Evolutionary conservation across 306 rosid genomes (phyloP), one percentile per base, ranked within the genome.

Genomic region (Carpinus fangiana): DNA sequence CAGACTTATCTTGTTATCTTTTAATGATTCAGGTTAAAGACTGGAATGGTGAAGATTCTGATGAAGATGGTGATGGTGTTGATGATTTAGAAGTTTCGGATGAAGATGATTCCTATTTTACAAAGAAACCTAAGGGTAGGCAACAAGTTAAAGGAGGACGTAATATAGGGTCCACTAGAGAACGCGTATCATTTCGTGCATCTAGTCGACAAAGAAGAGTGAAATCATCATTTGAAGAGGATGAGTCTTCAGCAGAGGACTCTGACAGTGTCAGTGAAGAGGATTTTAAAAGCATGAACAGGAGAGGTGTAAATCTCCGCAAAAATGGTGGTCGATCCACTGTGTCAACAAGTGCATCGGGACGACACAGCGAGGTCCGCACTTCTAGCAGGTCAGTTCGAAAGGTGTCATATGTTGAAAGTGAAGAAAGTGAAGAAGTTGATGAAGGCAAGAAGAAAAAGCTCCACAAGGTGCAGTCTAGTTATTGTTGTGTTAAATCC

Each of bases 391-490:
- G 99, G 83, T 78, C 98, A 56, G 89, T 90, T 79, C 88, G 96
- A 85, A 96, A 96, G 88, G 98, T 93, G 62, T 96, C 99, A n/a
- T 96, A 96, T 87, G 96, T 88, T 88, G 99, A 96, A 88, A 96
- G 99, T 84, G 99, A 96, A 54, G 99, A 81, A 87, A 93, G 98
- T 84, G 99, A 96, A 78, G 99, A 90, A 50, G 83, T 76, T 60
- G 99, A 93, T 76, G 99, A 93, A 82, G 93, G 92, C 81, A 95
- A 89, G 85, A 95, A 94, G 93, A 96, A 91, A 72, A 93, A 90
- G 87, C 68, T 88, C 31, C 98, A 86, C 65, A 96, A 93, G 93
- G 99, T 96, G 82, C 84, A 45, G 51, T 76, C 76, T 82, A 59
- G 59, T 64, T 75, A 4, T 64, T 69, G 20, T 77, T n/a, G 46